phyloP scores from a whole-genome alignment of 2,329 filamentous ascomycete genomes.

The Pseudogymnoascus sp. region DNA sequence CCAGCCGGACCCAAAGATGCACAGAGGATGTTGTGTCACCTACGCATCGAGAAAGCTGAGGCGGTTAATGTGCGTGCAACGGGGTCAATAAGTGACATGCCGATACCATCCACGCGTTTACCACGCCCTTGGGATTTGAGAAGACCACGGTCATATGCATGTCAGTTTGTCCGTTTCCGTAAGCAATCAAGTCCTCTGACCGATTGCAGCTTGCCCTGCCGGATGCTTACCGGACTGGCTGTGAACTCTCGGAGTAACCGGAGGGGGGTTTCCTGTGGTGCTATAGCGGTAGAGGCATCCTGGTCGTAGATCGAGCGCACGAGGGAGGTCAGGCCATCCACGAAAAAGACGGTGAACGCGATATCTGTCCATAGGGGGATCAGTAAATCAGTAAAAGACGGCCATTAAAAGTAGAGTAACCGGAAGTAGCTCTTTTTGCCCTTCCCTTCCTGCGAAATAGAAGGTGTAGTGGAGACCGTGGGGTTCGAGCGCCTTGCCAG shows the following conservation, averaged over 20 bases:
- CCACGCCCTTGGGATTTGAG: not conserved
- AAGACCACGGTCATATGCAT: not conserved
- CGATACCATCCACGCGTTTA: not conserved
- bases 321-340: not conserved
- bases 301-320: not conserved
- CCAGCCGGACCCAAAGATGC: not conserved
- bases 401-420: not conserved
- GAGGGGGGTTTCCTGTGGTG: not conserved
- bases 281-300: not conserved
- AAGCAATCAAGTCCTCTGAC: not conserved
- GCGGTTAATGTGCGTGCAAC: constrained; percentile 1
- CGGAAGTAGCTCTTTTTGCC: not conserved
- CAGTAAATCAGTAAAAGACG: not conserved
- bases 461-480: constrained; percentile 1
- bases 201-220: not conserved
- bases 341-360: not conserved
- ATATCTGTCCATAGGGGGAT: not conserved
- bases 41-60: not conserved
- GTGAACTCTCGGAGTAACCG: not conserved
- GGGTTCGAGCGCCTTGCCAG: not conserved
- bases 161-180: not conserved
- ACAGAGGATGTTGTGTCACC: not conserved
- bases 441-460: not conserved
- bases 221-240: not conserved
- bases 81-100: not conserved